These are phyloP conservation scores for Pseudogymnoascus sp. DNA, from an alignment of 2,329 filamentous ascomycete species.

Conservation along the genomic window DNA sequence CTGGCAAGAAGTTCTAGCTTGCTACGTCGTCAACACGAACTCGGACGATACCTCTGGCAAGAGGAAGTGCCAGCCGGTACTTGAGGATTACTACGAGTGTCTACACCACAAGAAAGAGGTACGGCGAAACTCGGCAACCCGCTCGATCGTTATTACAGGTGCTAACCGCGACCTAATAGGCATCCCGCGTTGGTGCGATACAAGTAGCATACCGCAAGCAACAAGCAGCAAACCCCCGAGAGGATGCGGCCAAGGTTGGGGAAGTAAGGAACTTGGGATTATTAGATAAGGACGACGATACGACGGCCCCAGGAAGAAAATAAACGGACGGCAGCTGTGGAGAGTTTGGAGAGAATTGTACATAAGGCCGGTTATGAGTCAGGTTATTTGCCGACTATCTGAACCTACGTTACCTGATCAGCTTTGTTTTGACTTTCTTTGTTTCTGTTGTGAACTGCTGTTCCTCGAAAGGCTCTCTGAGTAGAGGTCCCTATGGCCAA, in stretches of 20 bases:
- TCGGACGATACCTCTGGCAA: conserved; percentile 72
- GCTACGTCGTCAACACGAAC: conserved; percentile 90
- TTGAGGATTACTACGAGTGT: conserved; percentile 99
- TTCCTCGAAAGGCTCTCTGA: not conserved
- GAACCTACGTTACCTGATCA: conserved; percentile 9
- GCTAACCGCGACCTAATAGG: conserved; percentile 33
- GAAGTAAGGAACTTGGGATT: conserved; percentile 83
- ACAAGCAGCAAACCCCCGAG: conserved; percentile 64
- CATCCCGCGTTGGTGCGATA: conserved; percentile 66
- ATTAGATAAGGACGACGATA: conserved; percentile 74
- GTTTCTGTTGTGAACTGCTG: not conserved
- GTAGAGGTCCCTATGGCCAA: not conserved
- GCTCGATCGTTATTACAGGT: not conserved
- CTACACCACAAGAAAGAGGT: conserved; percentile 99
- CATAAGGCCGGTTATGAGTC: conserved; percentile 19
- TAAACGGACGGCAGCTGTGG: conserved; percentile 21
- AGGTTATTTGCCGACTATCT: conserved; percentile 2
- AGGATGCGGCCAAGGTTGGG: conserved; percentile 72
- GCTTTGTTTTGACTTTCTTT: conserved; percentile 3
- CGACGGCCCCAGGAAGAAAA: conserved; percentile 43
- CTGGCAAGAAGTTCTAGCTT: conserved; percentile 98
- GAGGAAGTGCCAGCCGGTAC: conserved; percentile 72
- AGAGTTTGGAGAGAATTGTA: conserved; percentile 20
- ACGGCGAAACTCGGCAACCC: conserved; percentile 25
- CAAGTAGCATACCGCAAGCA: conserved; percentile 80